phyloP scores from a whole-genome alignment of 2,329 filamentous ascomycete genomes.

The Ramularia endophylla region DNA sequence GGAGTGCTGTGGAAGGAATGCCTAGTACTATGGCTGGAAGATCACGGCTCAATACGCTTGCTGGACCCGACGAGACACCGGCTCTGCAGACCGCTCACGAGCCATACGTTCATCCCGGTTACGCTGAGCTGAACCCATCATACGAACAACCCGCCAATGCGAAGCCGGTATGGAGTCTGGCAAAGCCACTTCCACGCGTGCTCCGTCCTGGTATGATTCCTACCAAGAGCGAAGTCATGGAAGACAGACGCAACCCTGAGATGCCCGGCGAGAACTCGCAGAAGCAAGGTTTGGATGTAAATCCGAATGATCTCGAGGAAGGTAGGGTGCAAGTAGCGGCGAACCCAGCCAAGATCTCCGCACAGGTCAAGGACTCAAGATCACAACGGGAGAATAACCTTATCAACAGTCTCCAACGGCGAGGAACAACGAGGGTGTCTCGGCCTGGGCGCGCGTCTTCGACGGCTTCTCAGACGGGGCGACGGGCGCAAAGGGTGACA shows the following conservation, averaged over 20 bases:
- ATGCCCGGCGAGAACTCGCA: constrained; percentile 21
- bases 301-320: constrained; percentile 40
- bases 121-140: constrained; percentile 48
- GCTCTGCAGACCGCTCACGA: constrained; percentile 19
- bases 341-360: constrained; percentile 37
- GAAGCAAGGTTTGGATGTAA: constrained; percentile 32
- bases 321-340: constrained; percentile 35
- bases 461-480: constrained; percentile 17
- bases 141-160: constrained; percentile 47
- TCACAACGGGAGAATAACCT: constrained; percentile 31
- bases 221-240: constrained; percentile 29
- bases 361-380: constrained; percentile 43
- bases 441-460: constrained; percentile 19
- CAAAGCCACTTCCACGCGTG: constrained; percentile 50
- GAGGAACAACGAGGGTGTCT: constrained; percentile 14
- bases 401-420: constrained; percentile 16
- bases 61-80: constrained; percentile 18
- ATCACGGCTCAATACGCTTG: constrained; percentile 13
- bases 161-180: constrained; percentile 50
- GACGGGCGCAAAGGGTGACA: constrained; percentile 10
- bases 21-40: constrained; percentile 12
- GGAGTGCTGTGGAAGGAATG: constrained; percentile 7
- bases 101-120: constrained; percentile 46
- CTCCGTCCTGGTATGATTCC: constrained; percentile 50
- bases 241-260: constrained; percentile 24